phyloP scores from a whole-genome alignment of 306 rosid genomes.

The Quercus aquifolioides region DNA sequence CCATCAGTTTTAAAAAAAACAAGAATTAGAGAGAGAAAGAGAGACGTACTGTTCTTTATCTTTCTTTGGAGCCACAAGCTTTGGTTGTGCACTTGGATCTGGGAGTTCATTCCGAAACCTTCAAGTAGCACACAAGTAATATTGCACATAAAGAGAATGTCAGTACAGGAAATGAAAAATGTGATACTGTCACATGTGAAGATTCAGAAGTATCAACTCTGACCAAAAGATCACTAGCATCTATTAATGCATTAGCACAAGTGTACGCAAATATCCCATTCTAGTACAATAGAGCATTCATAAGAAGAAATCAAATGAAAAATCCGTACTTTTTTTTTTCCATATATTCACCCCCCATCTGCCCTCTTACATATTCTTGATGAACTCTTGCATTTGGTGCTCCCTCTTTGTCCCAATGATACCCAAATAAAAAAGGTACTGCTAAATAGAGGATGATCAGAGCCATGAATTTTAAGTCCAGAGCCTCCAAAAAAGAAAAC shows the following conservation, averaged over 20 bases:
- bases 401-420: not conserved
- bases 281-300: not conserved
- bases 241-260: not conserved
- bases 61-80: slow-evolving; percentile 83
- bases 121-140: slow-evolving; percentile 15
- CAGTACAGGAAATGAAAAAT: slow-evolving; percentile 23
- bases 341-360: not conserved
- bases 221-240: not conserved
- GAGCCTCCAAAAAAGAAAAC: not conserved
- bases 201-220: not conserved
- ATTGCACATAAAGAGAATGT: slow-evolving; percentile 16
- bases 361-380: not conserved
- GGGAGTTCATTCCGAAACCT: slow-evolving; percentile 99
- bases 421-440: not conserved
- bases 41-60: slow-evolving; percentile 87
- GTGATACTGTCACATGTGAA: not conserved
- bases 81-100: slow-evolving; percentile 97
- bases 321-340: not conserved
- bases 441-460: not conserved
- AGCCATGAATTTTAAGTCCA: not conserved
- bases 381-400: not conserved
- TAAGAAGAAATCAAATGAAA: not conserved
- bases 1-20: not conserved
- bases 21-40: slow-evolving; percentile 9
- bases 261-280: not conserved